Evolutionary conservation across 805 yeast species (phyloP), one percentile per base, ranked within the genome.

Genomic region (Candida broadrunensis): DNA sequence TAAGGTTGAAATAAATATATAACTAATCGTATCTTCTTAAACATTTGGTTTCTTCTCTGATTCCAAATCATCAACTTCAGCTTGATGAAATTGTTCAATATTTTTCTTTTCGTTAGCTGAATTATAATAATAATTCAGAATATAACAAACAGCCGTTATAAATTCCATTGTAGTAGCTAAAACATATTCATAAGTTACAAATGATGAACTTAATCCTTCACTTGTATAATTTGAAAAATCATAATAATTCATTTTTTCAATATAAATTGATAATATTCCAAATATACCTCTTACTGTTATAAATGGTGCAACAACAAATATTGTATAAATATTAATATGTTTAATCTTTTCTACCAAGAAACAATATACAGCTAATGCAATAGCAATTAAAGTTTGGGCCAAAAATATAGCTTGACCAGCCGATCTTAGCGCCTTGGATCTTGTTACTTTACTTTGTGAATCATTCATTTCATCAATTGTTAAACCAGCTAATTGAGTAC

Each of bases 131-230:
- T 47, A 54, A n/a, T 42, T 44, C 15, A 41, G 37, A 8, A 47
- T 29, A 15, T 46, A 40, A 14, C 48, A 27, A 11, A 41, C 26
- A 7, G 54, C 58, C 8, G 49, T 27, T 1, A 61, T 44, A 34
- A 62, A 62, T 44, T 66, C 72, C 70, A 61, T 67, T 12, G 67
- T 53, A 3, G 66, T 60, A 4, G 65, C 56, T 49, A 67, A 47
- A 29, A 56, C 55, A 41, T 65, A 65, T 42, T 67, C 73, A 39
- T 52, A 61, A 17, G 57, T 53, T 2, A 65, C 58, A 38, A 63
- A 54, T 14, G 44, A 20, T 11, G 50, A 36, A n/a, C 49, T 41
- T 13, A 59, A 46, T 1, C 63, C 65, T 3, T 34, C 35, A 17
- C 32, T 49, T 15, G 47, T 41, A 42, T 65, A 67, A 47, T 65